Base-by-base conservation (phyloP, 306 rosid species). In the Lathyrus tuberosus region DNA sequence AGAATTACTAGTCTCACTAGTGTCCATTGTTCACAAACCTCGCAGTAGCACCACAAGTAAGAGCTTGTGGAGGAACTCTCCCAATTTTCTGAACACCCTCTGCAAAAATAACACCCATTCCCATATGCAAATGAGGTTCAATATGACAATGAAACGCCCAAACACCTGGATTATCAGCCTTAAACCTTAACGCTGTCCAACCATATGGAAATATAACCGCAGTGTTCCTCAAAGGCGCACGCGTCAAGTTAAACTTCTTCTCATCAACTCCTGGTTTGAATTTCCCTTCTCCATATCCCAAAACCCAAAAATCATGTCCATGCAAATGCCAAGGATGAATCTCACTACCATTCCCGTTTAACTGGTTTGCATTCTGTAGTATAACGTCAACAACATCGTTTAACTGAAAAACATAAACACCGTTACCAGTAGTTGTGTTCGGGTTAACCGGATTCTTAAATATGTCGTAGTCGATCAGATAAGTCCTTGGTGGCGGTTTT, bases 91-190 rank as follows among this genome's bases (percentile, higher is more conserved):
- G 69, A 65, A 83, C 84, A 3, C 66, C 95, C 53, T 86, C 84
- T 3, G 90, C 90, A 13, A 92, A 87, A 12, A 92, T 53, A 2
- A 87, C 88, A 9, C 98, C 98, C 98, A 92, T 92, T 0, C 98
- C 98, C 98, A 92, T 87, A 38, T 89, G 96, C 79, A 92, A 79
- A 76, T 87, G 98, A 0, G 98, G 91, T 74, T 92, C 95, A 58
- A 89, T 89, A 47, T 92, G 98, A 65, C 98, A 92, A 65, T 92
- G 98, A 22, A 92, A 92, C 0, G 98, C 89, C 98, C 96, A 92
- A 30, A 79, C 98, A 5, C 96, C 95, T 0, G 96, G 96, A 62
- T 92, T 92, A 24, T 92, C 98, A 0, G 96, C 89, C 75, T 70
- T 83, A 53, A 84, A 92, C 31, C 95, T 76, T 2, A 92, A 31